Conservation (phyloP, 257 asterid genomes). For the Nyctanthes arbortristis region DNA sequence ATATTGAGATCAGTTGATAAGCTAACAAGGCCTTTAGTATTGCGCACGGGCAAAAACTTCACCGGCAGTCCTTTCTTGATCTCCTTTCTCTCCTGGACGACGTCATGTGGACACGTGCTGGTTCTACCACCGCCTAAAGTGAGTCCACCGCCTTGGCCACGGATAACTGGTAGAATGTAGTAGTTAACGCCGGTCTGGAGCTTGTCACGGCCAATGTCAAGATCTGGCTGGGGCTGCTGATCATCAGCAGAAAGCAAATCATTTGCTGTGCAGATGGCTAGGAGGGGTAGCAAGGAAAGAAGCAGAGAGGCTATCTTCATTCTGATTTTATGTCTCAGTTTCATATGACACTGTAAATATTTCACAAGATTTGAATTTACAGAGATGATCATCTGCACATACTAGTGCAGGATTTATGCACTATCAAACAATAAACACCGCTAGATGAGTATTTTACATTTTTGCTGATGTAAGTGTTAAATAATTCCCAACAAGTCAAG, state of each 20-base stretch:
- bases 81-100: not conserved
- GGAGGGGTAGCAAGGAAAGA: no score
- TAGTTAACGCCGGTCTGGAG: constrained; percentile 8
- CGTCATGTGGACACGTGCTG: not conserved
- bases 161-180: constrained; percentile 9
- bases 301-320: not conserved
- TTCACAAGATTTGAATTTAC: not conserved
- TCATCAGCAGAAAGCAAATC: no score
- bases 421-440: not conserved
- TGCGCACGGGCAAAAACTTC: not conserved
- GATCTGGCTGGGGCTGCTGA: not conserved
- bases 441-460: not conserved
- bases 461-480: not conserved
- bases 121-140: not conserved
- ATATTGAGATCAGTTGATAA: not conserved
- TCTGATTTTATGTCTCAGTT: not conserved
- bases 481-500: not conserved
- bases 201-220: constrained; percentile 7
- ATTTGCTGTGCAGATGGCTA: no score
- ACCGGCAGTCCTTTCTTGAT: not conserved
- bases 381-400: not conserved
- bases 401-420: no score
- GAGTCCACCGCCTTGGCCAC: constrained; percentile 16
- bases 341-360: not conserved
- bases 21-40: no score